A percentile compares a stretch with the other conserved stretches of the same genome.
These are phyloP conservation scores for Coriaria nepalensis DNA, from an alignment of 306 rosid species.

Conservation along the genomic window DNA sequence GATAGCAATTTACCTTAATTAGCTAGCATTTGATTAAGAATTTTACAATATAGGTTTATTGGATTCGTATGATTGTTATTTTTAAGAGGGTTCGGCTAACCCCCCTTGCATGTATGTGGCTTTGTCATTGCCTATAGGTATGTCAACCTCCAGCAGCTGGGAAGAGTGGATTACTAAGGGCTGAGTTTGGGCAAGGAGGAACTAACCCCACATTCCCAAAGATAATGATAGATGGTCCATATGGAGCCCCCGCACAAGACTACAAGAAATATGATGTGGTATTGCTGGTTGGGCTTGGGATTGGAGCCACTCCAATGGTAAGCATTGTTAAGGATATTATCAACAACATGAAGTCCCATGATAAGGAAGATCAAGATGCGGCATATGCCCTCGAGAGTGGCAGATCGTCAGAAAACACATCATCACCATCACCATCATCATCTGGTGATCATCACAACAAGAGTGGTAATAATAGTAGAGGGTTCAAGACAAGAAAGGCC, in stretches of 20 bases:
- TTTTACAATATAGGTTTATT: too few relatives aligned
- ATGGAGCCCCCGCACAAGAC: slow-evolving; percentile 87
- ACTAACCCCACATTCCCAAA: slow-evolving; percentile 39
- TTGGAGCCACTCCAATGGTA: slow-evolving; percentile 92
- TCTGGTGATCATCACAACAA: slow-evolving; percentile 1
- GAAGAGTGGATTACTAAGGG: slow-evolving; percentile 34
- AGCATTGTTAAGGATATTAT: slow-evolving; percentile 76
- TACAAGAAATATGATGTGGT: slow-evolving; percentile 69
- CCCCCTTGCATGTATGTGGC: too few relatives aligned
- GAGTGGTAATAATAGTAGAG: slow-evolving; percentile 11
- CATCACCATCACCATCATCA: too few relatives aligned
- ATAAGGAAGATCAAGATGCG: slow-evolving; percentile 13
- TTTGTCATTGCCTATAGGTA: slow-evolving; percentile 11
- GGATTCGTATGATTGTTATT: too few relatives aligned
- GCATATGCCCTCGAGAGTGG: slow-evolving; percentile 11
- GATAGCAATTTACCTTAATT: too few relatives aligned
- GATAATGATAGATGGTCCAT: slow-evolving; percentile 78
- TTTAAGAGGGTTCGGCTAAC: too few relatives aligned
- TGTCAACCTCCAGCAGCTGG: slow-evolving; percentile 29
- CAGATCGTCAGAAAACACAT: too few relatives aligned
- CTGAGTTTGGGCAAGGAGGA: slow-evolving; percentile 19
- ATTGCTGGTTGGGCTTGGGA: slow-evolving; percentile 77
- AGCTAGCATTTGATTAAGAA: too few relatives aligned
- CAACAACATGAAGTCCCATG: slow-evolving; percentile 30
- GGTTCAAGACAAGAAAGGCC: slow-evolving; percentile 61